Conservation (phyloP, 352 stramenopile species). For the Globisporangium rhizosaccharum region DNA sequence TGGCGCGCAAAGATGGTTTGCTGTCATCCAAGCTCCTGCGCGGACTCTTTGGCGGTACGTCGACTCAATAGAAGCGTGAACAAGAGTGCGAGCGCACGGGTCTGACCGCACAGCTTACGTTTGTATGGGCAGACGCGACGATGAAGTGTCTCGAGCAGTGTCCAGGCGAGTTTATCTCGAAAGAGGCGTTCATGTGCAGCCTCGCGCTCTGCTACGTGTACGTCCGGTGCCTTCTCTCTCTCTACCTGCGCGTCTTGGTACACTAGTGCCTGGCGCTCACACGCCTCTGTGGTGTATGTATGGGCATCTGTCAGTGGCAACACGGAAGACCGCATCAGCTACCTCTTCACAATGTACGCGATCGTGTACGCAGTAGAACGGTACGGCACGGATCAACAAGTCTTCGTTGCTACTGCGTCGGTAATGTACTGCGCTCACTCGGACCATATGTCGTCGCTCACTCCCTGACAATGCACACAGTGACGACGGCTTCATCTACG, state of each 20-base stretch:
- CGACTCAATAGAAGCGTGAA: not conserved
- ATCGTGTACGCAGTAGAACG: conserved; percentile 65
- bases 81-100: not conserved
- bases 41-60: conserved; percentile 67
- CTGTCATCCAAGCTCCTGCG: conserved; percentile 73
- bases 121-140: conserved; percentile 33
- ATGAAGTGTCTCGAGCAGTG: conserved; percentile 63
- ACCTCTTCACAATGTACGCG: conserved; percentile 84
- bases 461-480: conserved; percentile 14
- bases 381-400: conserved; percentile 16
- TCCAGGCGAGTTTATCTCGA: conserved; percentile 49
- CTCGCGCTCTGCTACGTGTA: conserved; percentile 75
- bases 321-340: conserved; percentile 84
- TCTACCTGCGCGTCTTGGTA: not conserved
- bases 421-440: not conserved
- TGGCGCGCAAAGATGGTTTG: conserved; percentile 64
- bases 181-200: conserved; percentile 71
- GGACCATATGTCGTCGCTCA: not conserved
- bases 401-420: not conserved
- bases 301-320: conserved; percentile 47
- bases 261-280: not conserved
- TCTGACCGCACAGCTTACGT: not conserved
- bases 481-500: conserved; percentile 52
- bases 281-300: not conserved
- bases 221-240: conserved; percentile 2